Evolutionary conservation across 2,329 filamentous ascomycete genomes (phyloP).

Genomic region (Zarea fungicola): DNA sequence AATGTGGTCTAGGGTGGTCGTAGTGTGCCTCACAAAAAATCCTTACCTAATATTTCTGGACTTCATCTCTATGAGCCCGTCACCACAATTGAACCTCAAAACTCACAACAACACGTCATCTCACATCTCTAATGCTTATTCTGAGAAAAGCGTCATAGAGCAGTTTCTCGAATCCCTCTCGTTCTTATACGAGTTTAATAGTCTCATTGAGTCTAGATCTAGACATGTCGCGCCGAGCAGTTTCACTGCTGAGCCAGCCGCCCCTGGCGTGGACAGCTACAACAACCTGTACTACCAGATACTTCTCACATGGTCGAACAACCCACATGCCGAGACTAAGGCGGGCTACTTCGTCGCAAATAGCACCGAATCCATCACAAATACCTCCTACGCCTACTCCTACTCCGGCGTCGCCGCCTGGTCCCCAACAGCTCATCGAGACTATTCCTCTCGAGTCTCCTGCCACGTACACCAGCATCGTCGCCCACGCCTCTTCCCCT

Average conservation of each 20-base stretch:
- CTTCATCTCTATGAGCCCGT: background rate
- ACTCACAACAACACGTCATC: background rate
- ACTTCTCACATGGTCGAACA: background rate
- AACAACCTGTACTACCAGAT: background rate
- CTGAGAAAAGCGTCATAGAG: background rate
- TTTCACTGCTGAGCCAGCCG: background rate
- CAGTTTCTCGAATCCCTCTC: background rate
- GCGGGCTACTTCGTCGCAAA: background rate
- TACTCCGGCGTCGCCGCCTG: too few species aligned
- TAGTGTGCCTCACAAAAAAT: background rate
- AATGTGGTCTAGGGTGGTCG: background rate
- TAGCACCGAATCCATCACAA: background rate
- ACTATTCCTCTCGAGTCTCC: background rate
- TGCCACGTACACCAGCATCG: slow-evolving; percentile 7
- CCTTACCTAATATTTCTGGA: background rate
- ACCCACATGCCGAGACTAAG: background rate
- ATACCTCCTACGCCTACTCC: too few species aligned
- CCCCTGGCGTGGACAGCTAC: background rate
- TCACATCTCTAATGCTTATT: background rate
- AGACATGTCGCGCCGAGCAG: background rate
- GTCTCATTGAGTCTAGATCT: background rate
- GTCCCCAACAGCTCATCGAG: background rate
- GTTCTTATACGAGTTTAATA: background rate
- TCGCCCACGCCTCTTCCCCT: slow-evolving; percentile 6
- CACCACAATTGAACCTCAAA: too few species aligned